Conservation (phyloP, 1,139 yeast genomes). For the Suhomyces bolitotheri region DNA sequence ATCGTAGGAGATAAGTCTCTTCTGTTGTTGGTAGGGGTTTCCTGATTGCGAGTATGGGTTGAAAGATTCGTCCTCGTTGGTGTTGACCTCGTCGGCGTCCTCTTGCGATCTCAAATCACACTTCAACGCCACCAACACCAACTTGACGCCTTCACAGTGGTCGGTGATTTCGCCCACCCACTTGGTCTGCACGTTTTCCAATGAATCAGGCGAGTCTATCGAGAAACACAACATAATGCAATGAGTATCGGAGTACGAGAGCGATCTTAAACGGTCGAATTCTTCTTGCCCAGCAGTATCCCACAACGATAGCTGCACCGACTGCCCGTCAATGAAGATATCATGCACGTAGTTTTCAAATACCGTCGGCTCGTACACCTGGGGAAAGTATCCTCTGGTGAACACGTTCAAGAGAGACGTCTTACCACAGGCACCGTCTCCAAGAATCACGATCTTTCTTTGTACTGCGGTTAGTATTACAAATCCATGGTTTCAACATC, state of each 20-base stretch:
- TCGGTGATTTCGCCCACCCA: constrained; percentile 98
- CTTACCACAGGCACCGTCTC: constrained; percentile 86
- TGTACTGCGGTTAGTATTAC: constrained; percentile 45
- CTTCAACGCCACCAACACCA: constrained; percentile 89
- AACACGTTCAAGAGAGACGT: constrained; percentile 92
- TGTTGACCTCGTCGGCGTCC: constrained; percentile 29
- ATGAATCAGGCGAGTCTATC: constrained; percentile 89
- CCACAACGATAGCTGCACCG: constrained; percentile 91
- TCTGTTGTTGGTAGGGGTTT: constrained; percentile 42
- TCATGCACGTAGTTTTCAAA: constrained; percentile 98
- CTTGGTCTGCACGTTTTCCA: constrained; percentile 85
- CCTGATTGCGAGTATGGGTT: constrained; percentile 33
- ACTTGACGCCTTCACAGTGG: constrained; percentile 94
- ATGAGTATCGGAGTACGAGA: constrained; percentile 92
- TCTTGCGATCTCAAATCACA: constrained; percentile 76
- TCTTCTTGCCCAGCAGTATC: constrained; percentile 99
- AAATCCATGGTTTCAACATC: too few relatives aligned
- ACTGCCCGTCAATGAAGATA: constrained; percentile 91
- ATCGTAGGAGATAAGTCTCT: constrained; percentile 69
- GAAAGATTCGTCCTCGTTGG: constrained; percentile 36
- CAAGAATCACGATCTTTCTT: constrained; percentile 91
- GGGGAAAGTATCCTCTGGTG: constrained; percentile 97
- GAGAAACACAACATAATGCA: constrained; percentile 96
- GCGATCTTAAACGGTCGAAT: constrained; percentile 85
- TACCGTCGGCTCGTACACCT: constrained; percentile 97